Evolutionary conservation across 2,329 filamentous ascomycete species (phyloP), one percentile per base, ranked within the genome.

Genomic region (Aureobasidium sp.): DNA sequence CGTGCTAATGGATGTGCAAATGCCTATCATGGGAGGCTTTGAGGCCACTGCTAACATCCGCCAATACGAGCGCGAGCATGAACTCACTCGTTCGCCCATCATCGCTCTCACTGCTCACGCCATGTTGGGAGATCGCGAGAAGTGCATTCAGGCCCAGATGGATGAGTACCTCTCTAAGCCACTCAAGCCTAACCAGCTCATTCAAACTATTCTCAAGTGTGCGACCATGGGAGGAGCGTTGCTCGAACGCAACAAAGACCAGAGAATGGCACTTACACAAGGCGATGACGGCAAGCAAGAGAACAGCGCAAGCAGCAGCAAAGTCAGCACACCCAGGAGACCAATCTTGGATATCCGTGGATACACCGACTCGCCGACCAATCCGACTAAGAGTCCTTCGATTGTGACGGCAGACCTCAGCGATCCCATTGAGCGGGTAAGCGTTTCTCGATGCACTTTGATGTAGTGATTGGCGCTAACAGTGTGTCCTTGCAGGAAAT

Each of bases 11-110:
- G 94, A 99, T 72, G 94, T 99, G 21, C 94, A 97, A 74, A 99
- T 99, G 94, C 94, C 94, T n/a, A 89, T 97, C 70, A 97, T 97
- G 92, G 94, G 94, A 72, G 94, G 94, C 48, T 97, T 99, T 72
- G 94, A 99, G 76, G 92, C 94, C 15, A 99, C 94, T 5, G 90
- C 87, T 67, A 96, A 96, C 79, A 99, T 99, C 67, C 86, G 94
- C 69, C 91, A 97, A 73, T 97, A 93, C 74, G 94, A 99, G 74
- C 86, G 88, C 63, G 89, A 87, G 66, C 84, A 90, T 67, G 87
- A 87, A 61, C 83, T 90, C 37, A 86, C 90, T 62, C 85, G 93
- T 58, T 96, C 93, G 11, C 94, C 94, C 15, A 97, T 99, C 70
- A 96, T 99, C 69, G 94, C 94, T 2, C 83, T 99, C 48, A 99